Evolutionary conservation across 495 filamentous ascomycete species (phyloP).

Genomic region (Penicillium cinerascens): DNA sequence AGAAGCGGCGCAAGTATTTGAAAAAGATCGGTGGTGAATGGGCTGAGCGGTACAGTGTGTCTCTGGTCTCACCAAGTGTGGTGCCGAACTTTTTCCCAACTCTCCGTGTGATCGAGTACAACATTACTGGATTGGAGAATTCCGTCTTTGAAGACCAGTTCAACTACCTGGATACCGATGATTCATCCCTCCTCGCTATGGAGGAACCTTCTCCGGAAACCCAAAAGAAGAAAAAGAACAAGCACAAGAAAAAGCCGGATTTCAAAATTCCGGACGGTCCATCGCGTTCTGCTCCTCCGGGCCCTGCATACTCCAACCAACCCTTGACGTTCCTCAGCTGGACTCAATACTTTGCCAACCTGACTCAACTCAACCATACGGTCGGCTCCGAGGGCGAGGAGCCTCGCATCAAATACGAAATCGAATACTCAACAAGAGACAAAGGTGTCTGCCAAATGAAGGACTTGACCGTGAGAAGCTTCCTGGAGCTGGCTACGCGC

Average conservation of each 20-base stretch:
- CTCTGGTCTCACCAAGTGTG: constrained; percentile 76
- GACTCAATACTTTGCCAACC: constrained; percentile 90
- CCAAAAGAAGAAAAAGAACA: constrained; percentile 52
- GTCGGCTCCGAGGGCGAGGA: constrained; percentile 30
- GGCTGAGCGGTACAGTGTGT: constrained; percentile 80
- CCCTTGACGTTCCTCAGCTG: constrained; percentile 70
- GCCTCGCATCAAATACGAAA: constrained; percentile 66
- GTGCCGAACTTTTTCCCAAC: constrained; percentile 94
- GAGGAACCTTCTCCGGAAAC: constrained; percentile 4
- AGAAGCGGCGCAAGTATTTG: constrained; percentile 53
- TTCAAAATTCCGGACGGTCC: constrained; percentile 69
- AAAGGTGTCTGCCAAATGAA: constrained; percentile 62
- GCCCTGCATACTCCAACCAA: constrained; percentile 89
- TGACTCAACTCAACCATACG: constrained; percentile 79
- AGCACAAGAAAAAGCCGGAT: constrained; percentile 54
- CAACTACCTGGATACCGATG: neutral
- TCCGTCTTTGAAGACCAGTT: constrained; percentile 35
- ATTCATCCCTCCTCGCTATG: neutral
- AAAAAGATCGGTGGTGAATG: constrained; percentile 72
- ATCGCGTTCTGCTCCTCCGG: constrained; percentile 68
- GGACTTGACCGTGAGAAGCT: constrained; percentile 83
- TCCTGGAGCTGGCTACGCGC: constrained; percentile 69
- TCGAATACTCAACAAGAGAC: constrained; percentile 85
- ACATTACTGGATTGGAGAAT: constrained; percentile 73
- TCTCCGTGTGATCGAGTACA: constrained; percentile 86